A percentile compares a stretch with the other conserved stretches of the same genome.
These are phyloP conservation scores for Xylaria sp. DNA, from an alignment of 2,329 filamentous ascomycete genomes.

Conservation along the genomic window DNA sequence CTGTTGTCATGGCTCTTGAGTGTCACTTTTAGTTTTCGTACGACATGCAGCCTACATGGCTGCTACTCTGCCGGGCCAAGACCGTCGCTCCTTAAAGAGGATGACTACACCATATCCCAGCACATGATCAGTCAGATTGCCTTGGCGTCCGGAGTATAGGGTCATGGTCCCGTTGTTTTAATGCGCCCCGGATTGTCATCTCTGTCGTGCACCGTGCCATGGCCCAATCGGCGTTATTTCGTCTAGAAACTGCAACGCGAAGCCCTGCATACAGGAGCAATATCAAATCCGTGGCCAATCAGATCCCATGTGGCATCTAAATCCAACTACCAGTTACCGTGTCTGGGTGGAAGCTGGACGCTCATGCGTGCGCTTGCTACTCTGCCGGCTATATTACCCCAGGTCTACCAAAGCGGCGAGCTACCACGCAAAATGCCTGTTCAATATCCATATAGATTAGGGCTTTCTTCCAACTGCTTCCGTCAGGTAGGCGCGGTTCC, in stretches of 20 bases:
- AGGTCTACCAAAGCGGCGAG: slow-evolving; percentile 17
- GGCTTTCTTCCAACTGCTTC: slow-evolving; percentile 10
- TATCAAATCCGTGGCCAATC: slow-evolving; percentile 14
- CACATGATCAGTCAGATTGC: slow-evolving; percentile 5
- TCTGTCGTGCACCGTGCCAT: not conserved
- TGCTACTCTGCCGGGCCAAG: slow-evolving; percentile 1
- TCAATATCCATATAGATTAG: slow-evolving; percentile 11
- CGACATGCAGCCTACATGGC: no score
- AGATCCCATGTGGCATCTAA: slow-evolving; percentile 12
- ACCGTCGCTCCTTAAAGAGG: not conserved
- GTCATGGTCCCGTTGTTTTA: slow-evolving; percentile 11
- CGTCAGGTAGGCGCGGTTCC: not conserved
- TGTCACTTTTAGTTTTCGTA: no score
- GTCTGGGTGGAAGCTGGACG: no score
- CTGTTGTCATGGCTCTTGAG: no score
- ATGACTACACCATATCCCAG: slow-evolving; percentile 12
- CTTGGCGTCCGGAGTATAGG: slow-evolving; percentile 24
- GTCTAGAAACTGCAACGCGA: slow-evolving; percentile 10
- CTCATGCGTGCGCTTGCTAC: slow-evolving; percentile 3
- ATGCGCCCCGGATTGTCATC: slow-evolving; percentile 24
- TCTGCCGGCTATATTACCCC: slow-evolving; percentile 29
- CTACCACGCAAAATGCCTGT: slow-evolving; percentile 12
- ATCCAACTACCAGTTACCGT: not conserved
- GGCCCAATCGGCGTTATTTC: slow-evolving; percentile 11
- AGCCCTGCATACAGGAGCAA: slow-evolving; percentile 6